Evolutionary conservation across 2,329 filamentous ascomycete species (phyloP), one percentile per base, ranked within the genome.

Genomic region (Fusarium sp.): DNA sequence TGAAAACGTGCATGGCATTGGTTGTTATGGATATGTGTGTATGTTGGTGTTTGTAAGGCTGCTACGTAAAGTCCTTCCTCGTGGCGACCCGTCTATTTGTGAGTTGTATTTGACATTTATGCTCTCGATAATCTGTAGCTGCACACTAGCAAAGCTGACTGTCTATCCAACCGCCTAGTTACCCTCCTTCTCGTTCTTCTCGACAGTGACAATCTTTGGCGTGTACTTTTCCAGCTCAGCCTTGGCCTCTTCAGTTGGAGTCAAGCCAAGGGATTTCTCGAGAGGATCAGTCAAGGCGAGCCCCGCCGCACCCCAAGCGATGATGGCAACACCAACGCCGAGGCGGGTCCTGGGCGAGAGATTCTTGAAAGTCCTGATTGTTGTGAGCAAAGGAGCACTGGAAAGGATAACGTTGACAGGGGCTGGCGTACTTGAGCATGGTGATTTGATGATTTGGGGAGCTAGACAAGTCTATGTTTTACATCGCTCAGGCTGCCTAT

Each of bases 281-380:
- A 90, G 88, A 57, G 84, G 83, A 74, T 95, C 91, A 7, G 91
- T 88, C 19, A 92, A 75, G 75, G 90, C 89, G n/a, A 96, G 83
- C 17, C 93, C 94, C 39, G 88, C 81, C 39, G 83, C 81, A 15
- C 92, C 93, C 87, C 93, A 97, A 32, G 87, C 87, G 74, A 97
- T 88, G 68, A 97, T 80, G 71, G 89, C 91, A 47, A 88, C 76
- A 70, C 94, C 94, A 65, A 97, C 84, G 46, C 89, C 80, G 40
- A 92, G 80, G 56, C 91, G 91, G 23, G 91, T 90, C 70, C 86
- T 89, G 19, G 90, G 86, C 5, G 89, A 81, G 53, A 97, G 88
- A 71, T 86, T 88, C 75, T 85, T 89, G 82, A 94, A 97, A 51
- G 88, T 83, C 73, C 89, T 91, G 50, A 12, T 49, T 54, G 30